Percentiles rank a stretch among this genome's conserved stretches.
These are phyloP conservation scores for Botrytis paeoniae DNA, from an alignment of 2,329 filamentous ascomycete genomes.

Conservation along the genomic window DNA sequence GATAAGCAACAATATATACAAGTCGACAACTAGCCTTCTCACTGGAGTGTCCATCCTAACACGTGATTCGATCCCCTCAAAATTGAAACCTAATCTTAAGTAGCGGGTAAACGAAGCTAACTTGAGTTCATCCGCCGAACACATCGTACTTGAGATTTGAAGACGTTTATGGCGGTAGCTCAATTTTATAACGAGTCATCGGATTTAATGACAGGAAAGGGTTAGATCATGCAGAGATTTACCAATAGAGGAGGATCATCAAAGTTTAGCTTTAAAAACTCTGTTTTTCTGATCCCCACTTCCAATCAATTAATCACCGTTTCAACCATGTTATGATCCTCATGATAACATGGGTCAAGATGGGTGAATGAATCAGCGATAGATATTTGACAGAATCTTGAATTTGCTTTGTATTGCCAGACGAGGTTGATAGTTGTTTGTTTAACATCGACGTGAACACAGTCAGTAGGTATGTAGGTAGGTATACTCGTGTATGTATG, in stretches of 20 bases:
- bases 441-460: background rate
- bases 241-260: slow-evolving; percentile 20
- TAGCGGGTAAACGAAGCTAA: background rate
- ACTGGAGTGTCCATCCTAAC: background rate
- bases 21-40: background rate
- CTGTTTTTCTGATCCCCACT: slow-evolving; percentile 6
- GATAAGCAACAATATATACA: background rate
- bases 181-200: background rate
- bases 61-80: background rate
- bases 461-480: background rate
- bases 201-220: background rate
- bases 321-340: background rate
- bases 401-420: background rate
- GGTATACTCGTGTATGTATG: background rate
- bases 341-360: background rate
- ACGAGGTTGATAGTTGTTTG: background rate
- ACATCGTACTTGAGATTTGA: background rate
- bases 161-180: background rate
- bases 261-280: slow-evolving; percentile 7
- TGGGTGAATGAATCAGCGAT: background rate
- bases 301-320: background rate
- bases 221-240: slow-evolving; percentile 2
- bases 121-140: background rate
- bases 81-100: background rate
- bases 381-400: background rate